A percentile compares a stretch with the other conserved stretches of the same genome.
phyloP scores from a whole-genome alignment of 495 filamentous ascomycete species.

The Penicillium argentinense region DNA sequence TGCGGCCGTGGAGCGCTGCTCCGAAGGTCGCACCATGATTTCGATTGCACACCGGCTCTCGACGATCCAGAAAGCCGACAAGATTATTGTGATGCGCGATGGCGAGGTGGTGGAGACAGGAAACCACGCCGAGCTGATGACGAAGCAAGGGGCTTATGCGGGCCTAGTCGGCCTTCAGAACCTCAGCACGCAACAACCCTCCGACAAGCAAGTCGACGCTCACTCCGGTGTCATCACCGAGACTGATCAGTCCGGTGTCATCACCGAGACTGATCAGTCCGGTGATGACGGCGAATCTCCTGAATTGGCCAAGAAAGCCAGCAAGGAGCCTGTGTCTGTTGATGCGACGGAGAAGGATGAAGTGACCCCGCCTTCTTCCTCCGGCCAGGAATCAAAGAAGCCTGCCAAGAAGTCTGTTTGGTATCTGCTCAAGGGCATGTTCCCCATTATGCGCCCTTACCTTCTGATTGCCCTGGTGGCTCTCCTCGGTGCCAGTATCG shows the following conservation, averaged over 20 bases:
- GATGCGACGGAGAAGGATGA: conserved; percentile 22
- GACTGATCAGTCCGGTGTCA: conserved; percentile 19
- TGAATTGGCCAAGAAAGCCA: conserved; percentile 17
- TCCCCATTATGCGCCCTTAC: conserved; percentile 37
- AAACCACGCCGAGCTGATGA: conserved; percentile 46
- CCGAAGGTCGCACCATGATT: conserved; percentile 45
- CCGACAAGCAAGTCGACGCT: conserved; percentile 35
- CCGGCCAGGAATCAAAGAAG: conserved; percentile 24
- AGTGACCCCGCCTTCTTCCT: conserved; percentile 12
- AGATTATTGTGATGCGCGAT: conserved; percentile 60
- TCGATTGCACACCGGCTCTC: conserved; percentile 50
- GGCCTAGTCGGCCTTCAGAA: conserved; percentile 18
- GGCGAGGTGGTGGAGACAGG: conserved; percentile 54
- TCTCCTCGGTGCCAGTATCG: conserved; percentile 40
- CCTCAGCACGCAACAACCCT: conserved; percentile 58
- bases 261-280: conserved; percentile 21
- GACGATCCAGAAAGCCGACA: conserved; percentile 59
- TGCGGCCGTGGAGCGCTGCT: conserved; percentile 45
- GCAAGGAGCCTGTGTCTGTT: conserved; percentile 10
- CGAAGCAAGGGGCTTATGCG: conserved; percentile 38
- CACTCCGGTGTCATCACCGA: conserved; percentile 19
- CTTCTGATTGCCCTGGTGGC: conserved; percentile 36
- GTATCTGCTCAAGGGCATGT: conserved; percentile 30
- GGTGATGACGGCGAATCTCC: conserved; percentile 11
- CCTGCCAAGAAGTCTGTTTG: conserved; percentile 33